Conservation (phyloP, 768 basidiomycete genomes). For the Paxillus rubicundulus region DNA sequence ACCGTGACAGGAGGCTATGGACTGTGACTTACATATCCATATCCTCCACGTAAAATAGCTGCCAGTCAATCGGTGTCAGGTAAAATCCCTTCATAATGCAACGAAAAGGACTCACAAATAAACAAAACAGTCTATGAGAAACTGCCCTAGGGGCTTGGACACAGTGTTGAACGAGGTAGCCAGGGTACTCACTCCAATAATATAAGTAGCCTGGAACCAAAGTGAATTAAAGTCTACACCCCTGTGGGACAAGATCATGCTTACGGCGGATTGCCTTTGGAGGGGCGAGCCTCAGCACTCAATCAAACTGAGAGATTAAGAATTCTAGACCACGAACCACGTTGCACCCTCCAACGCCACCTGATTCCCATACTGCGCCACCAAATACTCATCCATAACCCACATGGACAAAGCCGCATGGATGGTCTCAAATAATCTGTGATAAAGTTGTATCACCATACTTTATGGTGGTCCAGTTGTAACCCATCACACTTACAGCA, state of each 20-base stretch:
- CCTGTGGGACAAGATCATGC: not conserved
- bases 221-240: not conserved
- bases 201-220: not conserved
- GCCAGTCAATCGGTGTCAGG: not conserved
- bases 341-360: not conserved
- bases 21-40: conserved; percentile 2
- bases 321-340: not conserved
- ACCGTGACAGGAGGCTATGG: not conserved
- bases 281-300: not conserved
- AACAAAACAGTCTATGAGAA: conserved; percentile 4
- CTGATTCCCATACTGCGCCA: not conserved
- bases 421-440: conserved; percentile 3
- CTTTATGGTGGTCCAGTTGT: not conserved
- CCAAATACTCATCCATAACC: conserved; percentile 5
- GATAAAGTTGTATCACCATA: not conserved
- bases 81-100: not conserved
- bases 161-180: not conserved
- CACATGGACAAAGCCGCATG: conserved; percentile 9
- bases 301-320: not conserved
- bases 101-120: conserved; percentile 1
- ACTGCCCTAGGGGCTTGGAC: not conserved
- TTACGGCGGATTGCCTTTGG: conserved; percentile 1
- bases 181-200: not conserved
- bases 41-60: conserved; percentile 11
- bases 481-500: not conserved